Evolutionary conservation across 2,329 filamentous ascomycete genomes (phyloP).

Genomic region (Exophiala lecanii-corni): DNA sequence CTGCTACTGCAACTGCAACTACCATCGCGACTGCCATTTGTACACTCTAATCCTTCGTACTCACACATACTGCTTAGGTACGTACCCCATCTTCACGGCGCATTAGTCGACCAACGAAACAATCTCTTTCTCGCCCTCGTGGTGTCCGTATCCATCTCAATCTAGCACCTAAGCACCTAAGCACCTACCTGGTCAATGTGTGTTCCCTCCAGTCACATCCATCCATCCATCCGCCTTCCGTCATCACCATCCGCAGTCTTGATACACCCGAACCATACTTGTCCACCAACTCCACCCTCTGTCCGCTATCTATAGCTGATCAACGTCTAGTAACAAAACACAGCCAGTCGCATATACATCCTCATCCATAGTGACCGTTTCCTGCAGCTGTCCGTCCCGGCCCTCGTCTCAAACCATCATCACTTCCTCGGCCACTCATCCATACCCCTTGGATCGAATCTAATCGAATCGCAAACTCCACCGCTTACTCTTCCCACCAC

Average conservation of each 20-base stretch:
- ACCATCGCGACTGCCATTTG: neutral
- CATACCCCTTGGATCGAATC: no score
- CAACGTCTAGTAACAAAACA: constrained; percentile 9
- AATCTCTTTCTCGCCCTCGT: constrained; percentile 1
- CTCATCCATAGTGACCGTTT: constrained; percentile 2
- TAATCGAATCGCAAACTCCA: neutral
- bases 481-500: constrained; percentile 8
- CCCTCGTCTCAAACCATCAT: constrained; percentile 12
- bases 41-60: neutral
- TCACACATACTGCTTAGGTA: no score
- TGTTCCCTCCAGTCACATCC: neutral
- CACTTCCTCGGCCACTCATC: no score
- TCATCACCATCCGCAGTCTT: constrained; percentile 8
- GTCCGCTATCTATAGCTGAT: constrained; percentile 4
- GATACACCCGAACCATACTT: constrained; percentile 9
- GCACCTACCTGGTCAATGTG: neutral
- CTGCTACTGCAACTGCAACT: no score
- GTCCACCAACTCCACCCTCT: constrained; percentile 4
- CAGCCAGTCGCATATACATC: constrained; percentile 6
- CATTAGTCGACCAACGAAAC: neutral
- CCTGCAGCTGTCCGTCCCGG: constrained; percentile 23
- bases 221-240: constrained; percentile 1
- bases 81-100: neutral
- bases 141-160: no score
- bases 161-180: no score